Base-by-base conservation (phyloP, 2,329 filamentous ascomycete species). In the Exophiala alcalophila region DNA sequence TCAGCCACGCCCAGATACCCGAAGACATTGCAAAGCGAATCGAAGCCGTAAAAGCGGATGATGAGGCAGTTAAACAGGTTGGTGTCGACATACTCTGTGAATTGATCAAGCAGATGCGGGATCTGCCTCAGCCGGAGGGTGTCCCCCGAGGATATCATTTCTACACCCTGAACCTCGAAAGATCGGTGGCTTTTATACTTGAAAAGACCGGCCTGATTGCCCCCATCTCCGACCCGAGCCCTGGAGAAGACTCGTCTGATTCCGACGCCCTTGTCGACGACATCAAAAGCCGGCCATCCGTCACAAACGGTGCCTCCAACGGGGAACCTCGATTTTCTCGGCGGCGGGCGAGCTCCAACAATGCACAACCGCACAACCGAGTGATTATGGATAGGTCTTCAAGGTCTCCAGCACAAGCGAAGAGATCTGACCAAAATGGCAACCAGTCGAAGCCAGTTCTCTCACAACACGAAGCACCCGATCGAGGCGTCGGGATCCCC, bases 151-250 rank as follows among this genome's bases (percentile, higher is more conserved):
- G 92, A 4, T 95, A 96, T 65, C 92, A 98, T 62, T 97, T 98
- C 67, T 98, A 96, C 66, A 97, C 92, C 0, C 72, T 98, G 37
- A 98, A 98, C 61, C 40, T 76, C 77, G 4, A 49, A 65, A 98
- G 97, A 67, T 86, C 89, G 0, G 90, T 98, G 2, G 87, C 90
- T 0, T 92, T 96, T 58, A 91, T 97, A 49, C 67, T 97, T 0
- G 90, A 97, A 68, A 74, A 84, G 43, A 87, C 85, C 19, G 69
- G 83, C n/a, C 76, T 98, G 41, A 95, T 97, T 40, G 84, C 86
- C 1, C 66, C 71, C 3, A 56, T 49, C 4, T 53, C 49, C 5
- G 58, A 62, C 38, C 46, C 55, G 2, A 49, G 36, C 12, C 39
- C 41, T 9, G 27, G 39, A n/a, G 44, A 53, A 5, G 32, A 21